These are phyloP conservation scores for Fusarium fracticaudum DNA, from an alignment of 2,329 filamentous ascomycete species.

Conservation along the genomic window DNA sequence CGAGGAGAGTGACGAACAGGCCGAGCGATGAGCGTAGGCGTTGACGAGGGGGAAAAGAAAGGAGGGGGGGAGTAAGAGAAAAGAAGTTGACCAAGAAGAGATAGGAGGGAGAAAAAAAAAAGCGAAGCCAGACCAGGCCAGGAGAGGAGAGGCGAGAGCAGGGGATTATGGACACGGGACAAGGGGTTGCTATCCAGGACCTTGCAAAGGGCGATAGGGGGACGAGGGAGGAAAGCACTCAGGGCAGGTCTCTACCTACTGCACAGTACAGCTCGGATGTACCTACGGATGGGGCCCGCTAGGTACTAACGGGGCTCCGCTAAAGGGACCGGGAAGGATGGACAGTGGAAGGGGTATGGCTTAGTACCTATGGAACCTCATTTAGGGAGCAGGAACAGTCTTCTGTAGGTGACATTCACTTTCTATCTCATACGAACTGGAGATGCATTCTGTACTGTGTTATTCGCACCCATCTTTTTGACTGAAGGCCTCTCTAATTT, in stretches of 20 bases:
- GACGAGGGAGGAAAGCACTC: constrained; percentile 26
- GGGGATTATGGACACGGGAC: constrained; percentile 44
- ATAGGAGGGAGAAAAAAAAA: constrained; percentile 40
- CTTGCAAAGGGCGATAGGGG: constrained; percentile 43
- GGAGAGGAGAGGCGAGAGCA: constrained; percentile 41
- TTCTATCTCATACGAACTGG: background rate
- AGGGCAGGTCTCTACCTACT: background rate
- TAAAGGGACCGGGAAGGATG: constrained; percentile 25
- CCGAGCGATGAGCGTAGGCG: constrained; percentile 43
- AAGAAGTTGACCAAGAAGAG: constrained; percentile 40
- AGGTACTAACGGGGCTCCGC: constrained; percentile 19
- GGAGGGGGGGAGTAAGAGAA: constrained; percentile 37
- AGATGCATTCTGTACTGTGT: constrained; percentile 11
- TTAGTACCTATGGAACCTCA: constrained; percentile 4
- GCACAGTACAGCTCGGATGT: constrained; percentile 3
- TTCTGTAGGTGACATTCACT: background rate
- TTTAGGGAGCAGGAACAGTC: background rate
- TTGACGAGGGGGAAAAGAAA: constrained; percentile 41
- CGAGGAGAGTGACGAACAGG: constrained; percentile 39
- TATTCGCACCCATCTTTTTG: background rate
- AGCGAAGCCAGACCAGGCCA: constrained; percentile 37
- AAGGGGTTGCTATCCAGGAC: constrained; percentile 42
- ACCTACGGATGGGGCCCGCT: constrained; percentile 25
- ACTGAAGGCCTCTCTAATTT: background rate
- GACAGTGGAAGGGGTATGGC: constrained; percentile 16